Evolutionary conservation across 192 early-diverging fungal species (phyloP), one percentile per base, ranked within the genome.

Genomic region (Umbelopsis vinacea): DNA sequence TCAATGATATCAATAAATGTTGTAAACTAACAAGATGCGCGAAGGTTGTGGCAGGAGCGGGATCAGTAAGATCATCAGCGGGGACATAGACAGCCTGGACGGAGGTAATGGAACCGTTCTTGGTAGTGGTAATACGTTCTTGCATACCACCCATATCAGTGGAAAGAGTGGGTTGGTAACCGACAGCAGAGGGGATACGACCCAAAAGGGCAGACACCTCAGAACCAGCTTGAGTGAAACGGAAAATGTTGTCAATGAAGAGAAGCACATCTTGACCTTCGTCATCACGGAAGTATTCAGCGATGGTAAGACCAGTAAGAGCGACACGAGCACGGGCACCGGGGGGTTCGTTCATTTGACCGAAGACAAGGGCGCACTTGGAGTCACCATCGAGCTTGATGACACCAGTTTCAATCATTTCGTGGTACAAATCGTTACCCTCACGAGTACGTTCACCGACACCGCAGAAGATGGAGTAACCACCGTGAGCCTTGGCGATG

Each of bases 201-300:
- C 95, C 95, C 73, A 98, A 90, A 77, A 98, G 87, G 68, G 96
- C 95, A 87, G 96, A 98, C 89, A 97, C 96, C 84, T 98, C 96
- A 73, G 96, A 98, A 94, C 96, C 96, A 83, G 96, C 96, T 88
- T 98, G 96, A 57, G 95, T 98, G 91, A 98, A 98, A 82, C 96
- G 90, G 95, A 98, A 98, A 92, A 98, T 98, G 91, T 98, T 98
- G 94, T 98, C 96, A 81, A 98, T 92, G 89, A 98, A 98, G 78
- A 98, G 91, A 71, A 98, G 87, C 90, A 98, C 96, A 79, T 98
- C 96, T 89, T 98, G 95, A 77, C 95, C 95, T 83, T 98, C 96
- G 81, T 93, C 90, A 86, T 98, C 96, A 93, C 96, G 95, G 94
- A 98, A 98, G 89, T 98, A 96, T 87, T 98, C 96, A 79, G 96